Conservation (phyloP, 1,284 basidiomycete genomes). For the Rhodotorula sp. region DNA sequence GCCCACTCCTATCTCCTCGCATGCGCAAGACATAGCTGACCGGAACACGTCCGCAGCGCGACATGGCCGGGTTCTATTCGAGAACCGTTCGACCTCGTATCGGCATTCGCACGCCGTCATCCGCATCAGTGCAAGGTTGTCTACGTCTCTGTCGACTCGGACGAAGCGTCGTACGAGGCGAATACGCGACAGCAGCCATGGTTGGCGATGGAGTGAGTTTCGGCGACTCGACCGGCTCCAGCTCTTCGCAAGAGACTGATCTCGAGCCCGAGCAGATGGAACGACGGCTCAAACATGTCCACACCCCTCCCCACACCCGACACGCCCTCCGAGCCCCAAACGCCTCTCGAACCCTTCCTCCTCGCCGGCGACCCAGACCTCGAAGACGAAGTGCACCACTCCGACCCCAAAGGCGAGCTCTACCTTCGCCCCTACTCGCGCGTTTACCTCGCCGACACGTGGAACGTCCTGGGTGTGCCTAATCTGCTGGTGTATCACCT, state of each 20-base stretch:
- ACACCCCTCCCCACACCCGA: neutral
- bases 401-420: constrained; percentile 42
- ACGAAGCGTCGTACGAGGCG: constrained; percentile 45
- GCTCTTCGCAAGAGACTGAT: neutral
- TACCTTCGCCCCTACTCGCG: constrained; percentile 50
- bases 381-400: constrained; percentile 43
- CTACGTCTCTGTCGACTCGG: constrained; percentile 49
- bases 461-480: constrained; percentile 46
- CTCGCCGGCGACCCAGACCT: constrained; percentile 49
- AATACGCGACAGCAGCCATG: constrained; percentile 45
- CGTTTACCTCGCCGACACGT: constrained; percentile 49
- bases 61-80: constrained; percentile 25
- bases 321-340: neutral
- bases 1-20: constrained; percentile 6
- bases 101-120: constrained; percentile 43
- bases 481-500: constrained; percentile 48
- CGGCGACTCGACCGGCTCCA: too few species aligned
- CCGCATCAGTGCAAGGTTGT: constrained; percentile 48
- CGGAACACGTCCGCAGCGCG: constrained; percentile 7
- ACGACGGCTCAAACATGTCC: constrained; percentile 47
- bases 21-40: constrained; percentile 19
- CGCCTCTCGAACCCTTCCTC: constrained; percentile 46
- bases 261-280: constrained; percentile 42
- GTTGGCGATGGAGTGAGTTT: constrained; percentile 36
- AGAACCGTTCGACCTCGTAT: constrained; percentile 39